Evolutionary conservation across 176 grass and related monocot species (phyloP).

Genomic region (Otatea glauca): DNA sequence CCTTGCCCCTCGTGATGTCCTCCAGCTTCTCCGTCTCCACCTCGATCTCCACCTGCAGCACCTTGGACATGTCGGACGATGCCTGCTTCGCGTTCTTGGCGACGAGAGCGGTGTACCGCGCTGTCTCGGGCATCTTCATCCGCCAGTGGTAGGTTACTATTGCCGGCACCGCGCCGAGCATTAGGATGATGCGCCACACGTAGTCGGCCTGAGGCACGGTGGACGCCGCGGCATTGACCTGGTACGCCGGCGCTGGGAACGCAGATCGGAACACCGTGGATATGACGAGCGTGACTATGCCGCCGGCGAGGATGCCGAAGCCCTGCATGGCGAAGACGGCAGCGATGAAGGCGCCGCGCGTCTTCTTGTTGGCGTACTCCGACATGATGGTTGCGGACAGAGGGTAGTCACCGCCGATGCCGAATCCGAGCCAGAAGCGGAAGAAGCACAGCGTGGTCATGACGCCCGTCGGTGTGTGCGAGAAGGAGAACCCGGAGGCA

Average conservation of each 20-base stretch:
- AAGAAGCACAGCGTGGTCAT: conserved; percentile 90
- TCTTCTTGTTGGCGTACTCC: conserved; percentile 87
- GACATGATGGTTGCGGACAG: conserved; percentile 91
- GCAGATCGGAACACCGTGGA: too few relatives aligned
- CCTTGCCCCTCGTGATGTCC: neutral
- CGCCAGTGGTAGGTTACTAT: conserved; percentile 65
- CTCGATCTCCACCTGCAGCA: conserved; percentile 58
- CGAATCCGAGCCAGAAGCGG: conserved; percentile 92
- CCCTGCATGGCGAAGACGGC: conserved; percentile 91
- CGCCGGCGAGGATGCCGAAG: conserved; percentile 74
- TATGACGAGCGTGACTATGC: conserved; percentile 56
- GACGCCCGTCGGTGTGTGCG: conserved; percentile 22
- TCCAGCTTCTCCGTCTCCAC: conserved; percentile 35
- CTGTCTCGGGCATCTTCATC: conserved; percentile 78
- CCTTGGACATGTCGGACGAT: conserved; percentile 62
- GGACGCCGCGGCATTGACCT: neutral
- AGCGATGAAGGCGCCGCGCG: conserved; percentile 74
- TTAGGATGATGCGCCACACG: conserved; percentile 69
- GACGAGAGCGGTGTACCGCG: conserved; percentile 74
- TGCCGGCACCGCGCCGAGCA: conserved; percentile 63
- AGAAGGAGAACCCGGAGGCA: conserved; percentile 45
- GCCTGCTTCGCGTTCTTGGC: conserved; percentile 62
- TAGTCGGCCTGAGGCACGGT: conserved; percentile 60
- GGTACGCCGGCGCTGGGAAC: too few relatives aligned
- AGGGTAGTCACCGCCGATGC: conserved; percentile 85